Percentiles rank a stretch among this genome's conserved stretches.
These are phyloP conservation scores for Claviceps spartinae DNA, from an alignment of 2,329 filamentous ascomycete species.

Conservation along the genomic window DNA sequence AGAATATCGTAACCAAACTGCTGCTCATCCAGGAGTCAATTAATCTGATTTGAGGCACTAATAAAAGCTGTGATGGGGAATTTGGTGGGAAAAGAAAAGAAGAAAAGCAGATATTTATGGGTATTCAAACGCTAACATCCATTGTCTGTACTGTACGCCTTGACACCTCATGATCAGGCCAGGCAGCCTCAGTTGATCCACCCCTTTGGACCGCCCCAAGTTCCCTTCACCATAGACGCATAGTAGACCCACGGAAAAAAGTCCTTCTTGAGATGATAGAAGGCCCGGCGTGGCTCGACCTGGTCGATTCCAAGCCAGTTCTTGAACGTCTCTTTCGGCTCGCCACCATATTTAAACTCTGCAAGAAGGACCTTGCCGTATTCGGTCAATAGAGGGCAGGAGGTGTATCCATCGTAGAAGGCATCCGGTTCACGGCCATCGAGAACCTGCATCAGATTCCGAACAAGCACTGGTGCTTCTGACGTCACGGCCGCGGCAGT, in stretches of 20 bases:
- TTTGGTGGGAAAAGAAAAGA: too few relatives aligned
- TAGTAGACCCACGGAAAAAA: constrained; percentile 56
- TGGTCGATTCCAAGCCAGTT: constrained; percentile 43
- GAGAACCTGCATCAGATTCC: constrained; percentile 29
- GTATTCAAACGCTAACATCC: not conserved
- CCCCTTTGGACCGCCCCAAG: constrained; percentile 47
- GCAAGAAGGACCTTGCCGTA: constrained; percentile 50
- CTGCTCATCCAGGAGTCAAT: too few relatives aligned
- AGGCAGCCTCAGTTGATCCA: constrained; percentile 17
- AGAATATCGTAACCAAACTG: too few relatives aligned
- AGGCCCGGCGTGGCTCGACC: constrained; percentile 37
- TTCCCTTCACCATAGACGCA: constrained; percentile 46
- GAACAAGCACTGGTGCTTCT: constrained; percentile 36
- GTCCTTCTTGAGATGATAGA: constrained; percentile 52
- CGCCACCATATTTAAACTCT: constrained; percentile 51
- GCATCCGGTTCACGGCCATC: constrained; percentile 31
- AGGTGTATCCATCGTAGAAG: constrained; percentile 41
- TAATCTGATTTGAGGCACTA: too few relatives aligned
- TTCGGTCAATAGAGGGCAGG: constrained; percentile 39
- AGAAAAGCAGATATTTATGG: not conserved
- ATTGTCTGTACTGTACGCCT: not conserved
- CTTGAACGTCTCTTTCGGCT: constrained; percentile 49
- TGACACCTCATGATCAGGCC: not conserved
- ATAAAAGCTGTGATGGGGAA: too few relatives aligned
- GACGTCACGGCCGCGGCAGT: constrained; percentile 39